phyloP scores from a whole-genome alignment of 345 rosid species.

The Orychophragmus violaceus region DNA sequence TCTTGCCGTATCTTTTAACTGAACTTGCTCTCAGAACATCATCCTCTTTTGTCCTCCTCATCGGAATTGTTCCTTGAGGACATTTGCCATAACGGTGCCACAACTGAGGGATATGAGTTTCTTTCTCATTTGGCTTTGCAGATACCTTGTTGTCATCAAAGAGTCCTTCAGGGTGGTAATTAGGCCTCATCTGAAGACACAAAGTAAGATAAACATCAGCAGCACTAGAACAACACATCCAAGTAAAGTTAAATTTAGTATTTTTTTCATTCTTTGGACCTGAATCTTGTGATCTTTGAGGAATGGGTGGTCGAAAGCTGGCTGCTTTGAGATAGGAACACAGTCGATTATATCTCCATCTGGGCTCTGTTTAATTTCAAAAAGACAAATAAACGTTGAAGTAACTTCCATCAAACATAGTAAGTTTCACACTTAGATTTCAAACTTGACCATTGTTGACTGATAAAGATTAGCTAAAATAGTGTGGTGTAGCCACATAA shows the following conservation, averaged over 20 bases:
- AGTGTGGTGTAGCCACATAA: not conserved
- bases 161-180: conserved; percentile 68
- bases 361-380: conserved; percentile 44
- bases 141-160: conserved; percentile 64
- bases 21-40: conserved; percentile 74
- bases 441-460: not conserved
- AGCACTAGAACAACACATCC: not conserved
- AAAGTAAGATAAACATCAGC: not conserved
- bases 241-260: not conserved
- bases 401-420: not conserved
- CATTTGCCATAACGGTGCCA: conserved; percentile 78
- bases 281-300: conserved; percentile 95
- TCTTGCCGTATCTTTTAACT: conserved; percentile 70
- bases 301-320: conserved; percentile 93
- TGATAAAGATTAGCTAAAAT: not conserved
- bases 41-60: conserved; percentile 57
- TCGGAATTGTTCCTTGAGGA: conserved; percentile 56
- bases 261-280: conserved; percentile 30
- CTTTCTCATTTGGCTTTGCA: conserved; percentile 40
- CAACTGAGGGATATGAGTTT: conserved; percentile 58
- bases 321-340: conserved; percentile 76
- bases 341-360: conserved; percentile 84
- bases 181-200: conserved; percentile 70
- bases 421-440: not conserved
- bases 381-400: not conserved